Evolutionary conservation across 768 basidiomycete genomes (phyloP).

Genomic region (Multifurca ochricompacta): DNA sequence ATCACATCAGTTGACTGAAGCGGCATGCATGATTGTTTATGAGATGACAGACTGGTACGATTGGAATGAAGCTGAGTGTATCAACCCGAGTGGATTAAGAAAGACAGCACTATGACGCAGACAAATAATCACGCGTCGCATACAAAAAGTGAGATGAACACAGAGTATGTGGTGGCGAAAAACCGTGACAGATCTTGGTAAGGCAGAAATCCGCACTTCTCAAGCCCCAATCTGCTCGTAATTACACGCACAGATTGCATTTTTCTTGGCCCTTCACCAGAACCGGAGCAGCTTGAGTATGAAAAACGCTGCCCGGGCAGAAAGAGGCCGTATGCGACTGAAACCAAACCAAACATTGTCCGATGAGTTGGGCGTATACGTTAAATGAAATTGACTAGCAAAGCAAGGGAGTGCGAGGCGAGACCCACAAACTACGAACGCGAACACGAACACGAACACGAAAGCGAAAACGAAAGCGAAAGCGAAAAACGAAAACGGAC

Average conservation of each 20-base stretch:
- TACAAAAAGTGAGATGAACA: background rate
- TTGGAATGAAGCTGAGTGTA: too few relatives aligned
- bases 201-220: slow-evolving; percentile 17
- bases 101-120: background rate
- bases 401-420: too few relatives aligned
- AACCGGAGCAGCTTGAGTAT: slow-evolving; percentile 23
- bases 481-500: background rate
- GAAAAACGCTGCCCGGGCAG: slow-evolving; percentile 23
- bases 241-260: slow-evolving; percentile 13
- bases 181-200: slow-evolving; percentile 16
- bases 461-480: too few relatives aligned
- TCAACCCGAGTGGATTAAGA: background rate
- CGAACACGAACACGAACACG: too few relatives aligned
- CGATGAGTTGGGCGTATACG: background rate
- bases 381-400: background rate
- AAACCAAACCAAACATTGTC: background rate
- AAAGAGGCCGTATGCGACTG: slow-evolving; percentile 22
- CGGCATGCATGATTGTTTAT: too few relatives aligned
- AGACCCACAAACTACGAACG: too few relatives aligned
- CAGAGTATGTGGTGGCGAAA: slow-evolving; percentile 15
- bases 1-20: too few relatives aligned
- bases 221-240: slow-evolving; percentile 18
- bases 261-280: slow-evolving; percentile 23
- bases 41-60: too few relatives aligned
- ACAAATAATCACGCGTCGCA: background rate